These are phyloP conservation scores for Pseudotulostoma volvatum DNA, from an alignment of 495 filamentous ascomycete species.

Conservation along the genomic window DNA sequence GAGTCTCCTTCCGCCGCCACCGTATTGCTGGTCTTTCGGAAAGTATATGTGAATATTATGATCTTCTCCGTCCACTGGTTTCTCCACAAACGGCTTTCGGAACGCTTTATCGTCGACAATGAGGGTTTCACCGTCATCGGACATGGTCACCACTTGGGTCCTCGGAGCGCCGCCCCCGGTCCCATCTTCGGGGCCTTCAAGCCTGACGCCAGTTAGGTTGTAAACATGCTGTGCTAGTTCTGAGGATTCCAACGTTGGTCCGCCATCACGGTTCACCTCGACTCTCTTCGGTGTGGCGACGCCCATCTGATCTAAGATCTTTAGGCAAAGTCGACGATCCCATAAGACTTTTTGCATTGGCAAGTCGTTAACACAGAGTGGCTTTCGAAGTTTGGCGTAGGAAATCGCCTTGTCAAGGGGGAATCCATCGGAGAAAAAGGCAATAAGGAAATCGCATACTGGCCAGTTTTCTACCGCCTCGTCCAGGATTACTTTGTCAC, in stretches of 20 bases:
- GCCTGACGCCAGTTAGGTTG: slow-evolving; percentile 58
- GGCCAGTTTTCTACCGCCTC: slow-evolving; percentile 56
- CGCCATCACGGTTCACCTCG: slow-evolving; percentile 91
- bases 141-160: slow-evolving; percentile 55
- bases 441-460: slow-evolving; percentile 79
- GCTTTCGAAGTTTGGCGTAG: slow-evolving; percentile 79
- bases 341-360: slow-evolving; percentile 97
- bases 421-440: slow-evolving; percentile 96
- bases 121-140: slow-evolving; percentile 75
- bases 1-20: slow-evolving; percentile 76
- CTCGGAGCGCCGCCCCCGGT: slow-evolving; percentile 41
- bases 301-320: slow-evolving; percentile 70
- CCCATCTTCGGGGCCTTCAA: slow-evolving; percentile 61
- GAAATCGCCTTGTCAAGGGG: slow-evolving; percentile 93
- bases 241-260: slow-evolving; percentile 56
- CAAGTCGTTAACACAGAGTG: slow-evolving; percentile 93
- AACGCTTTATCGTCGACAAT: slow-evolving; percentile 69
- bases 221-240: slow-evolving; percentile 67
- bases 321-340: slow-evolving; percentile 82
- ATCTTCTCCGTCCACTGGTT: slow-evolving; percentile 94
- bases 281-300: slow-evolving; percentile 78
- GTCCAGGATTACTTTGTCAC: slow-evolving; percentile 94
- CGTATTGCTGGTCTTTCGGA: slow-evolving; percentile 51
- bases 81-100: slow-evolving; percentile 93
- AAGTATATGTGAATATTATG: slow-evolving; percentile 99